Conservation (phyloP, 331 rosid genomes). For the Quercus tomentella region DNA sequence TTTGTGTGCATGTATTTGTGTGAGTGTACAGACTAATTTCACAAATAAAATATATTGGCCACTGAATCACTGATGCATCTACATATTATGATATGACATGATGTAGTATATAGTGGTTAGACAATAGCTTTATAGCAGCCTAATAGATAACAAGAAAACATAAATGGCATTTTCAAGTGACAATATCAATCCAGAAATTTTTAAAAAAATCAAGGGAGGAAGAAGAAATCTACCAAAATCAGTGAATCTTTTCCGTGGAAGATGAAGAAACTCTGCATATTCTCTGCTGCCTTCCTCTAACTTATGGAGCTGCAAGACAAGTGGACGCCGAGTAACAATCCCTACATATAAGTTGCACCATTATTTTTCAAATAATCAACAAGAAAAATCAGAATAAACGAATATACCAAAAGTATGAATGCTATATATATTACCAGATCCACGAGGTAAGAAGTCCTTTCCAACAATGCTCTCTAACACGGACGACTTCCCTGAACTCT, state of each 20-base stretch:
- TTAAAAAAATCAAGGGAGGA: neutral
- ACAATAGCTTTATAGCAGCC: neutral
- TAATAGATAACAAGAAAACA: neutral
- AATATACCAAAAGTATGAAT: neutral
- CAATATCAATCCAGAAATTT: neutral
- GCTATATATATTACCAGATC: slow-evolving; percentile 55
- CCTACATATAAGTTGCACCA: slow-evolving; percentile 45
- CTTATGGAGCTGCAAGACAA: slow-evolving; percentile 90
- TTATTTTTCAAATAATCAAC: slow-evolving; percentile 13
- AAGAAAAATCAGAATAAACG: neutral
- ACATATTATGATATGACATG: neutral
- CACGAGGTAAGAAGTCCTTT: slow-evolving; percentile 97
- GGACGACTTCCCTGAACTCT: slow-evolving; percentile 96
- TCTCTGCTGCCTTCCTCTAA: slow-evolving; percentile 74
- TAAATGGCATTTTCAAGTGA: neutral
- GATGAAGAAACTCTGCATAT: slow-evolving; percentile 89
- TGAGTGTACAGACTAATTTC: neutral
- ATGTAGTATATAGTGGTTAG: neutral
- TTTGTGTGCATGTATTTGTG: neutral
- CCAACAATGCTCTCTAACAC: slow-evolving; percentile 91
- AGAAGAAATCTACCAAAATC: slow-evolving; percentile 59
- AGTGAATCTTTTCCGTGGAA: slow-evolving; percentile 72
- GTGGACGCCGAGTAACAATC: slow-evolving; percentile 93
- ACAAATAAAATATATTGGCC: neutral
- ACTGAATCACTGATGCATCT: neutral